Conservation (phyloP, 2,329 filamentous ascomycete species). For the Cryphonectria radicalis region DNA sequence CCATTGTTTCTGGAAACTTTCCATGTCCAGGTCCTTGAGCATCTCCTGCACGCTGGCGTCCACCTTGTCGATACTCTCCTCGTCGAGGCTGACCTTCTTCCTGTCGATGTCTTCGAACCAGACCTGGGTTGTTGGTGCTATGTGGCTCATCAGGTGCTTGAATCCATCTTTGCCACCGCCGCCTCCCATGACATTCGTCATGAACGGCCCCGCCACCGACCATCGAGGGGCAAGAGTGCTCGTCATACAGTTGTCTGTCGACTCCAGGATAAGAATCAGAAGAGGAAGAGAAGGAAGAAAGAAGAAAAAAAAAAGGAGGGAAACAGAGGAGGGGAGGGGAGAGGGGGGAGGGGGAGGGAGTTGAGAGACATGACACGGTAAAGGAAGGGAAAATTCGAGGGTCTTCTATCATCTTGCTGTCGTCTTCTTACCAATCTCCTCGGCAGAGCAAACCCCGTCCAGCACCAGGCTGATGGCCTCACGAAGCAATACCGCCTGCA, state of each 20-base stretch:
- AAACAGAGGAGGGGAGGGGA: too few relatives aligned
- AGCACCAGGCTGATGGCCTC: slow-evolving; percentile 43
- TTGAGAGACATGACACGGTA: too few relatives aligned
- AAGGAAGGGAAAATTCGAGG: too few relatives aligned
- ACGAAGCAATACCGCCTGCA: slow-evolving; percentile 45
- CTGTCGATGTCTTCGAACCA: slow-evolving; percentile 10
- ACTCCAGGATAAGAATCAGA: not conserved
- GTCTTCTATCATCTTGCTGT: not conserved
- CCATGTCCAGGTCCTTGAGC: slow-evolving; percentile 4
- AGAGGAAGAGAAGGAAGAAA: too few relatives aligned
- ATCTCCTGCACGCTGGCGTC: slow-evolving; percentile 16
- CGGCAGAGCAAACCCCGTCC: slow-evolving; percentile 38
- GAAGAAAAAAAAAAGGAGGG: too few relatives aligned
- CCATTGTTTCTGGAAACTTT: not conserved
- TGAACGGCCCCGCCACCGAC: slow-evolving; percentile 31
- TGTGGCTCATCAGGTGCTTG: slow-evolving; percentile 20
- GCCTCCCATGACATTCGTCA: slow-evolving; percentile 19
- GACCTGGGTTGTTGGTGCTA: not conserved
- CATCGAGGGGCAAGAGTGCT: slow-evolving; percentile 31
- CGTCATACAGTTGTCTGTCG: slow-evolving; percentile 16
- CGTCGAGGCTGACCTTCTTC: slow-evolving; percentile 13
- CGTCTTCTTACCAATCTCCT: slow-evolving; percentile 34
- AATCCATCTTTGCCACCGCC: slow-evolving; percentile 33
- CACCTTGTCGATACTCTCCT: slow-evolving; percentile 10
- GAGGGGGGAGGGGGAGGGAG: too few relatives aligned